Evolutionary conservation across 176 grass and related monocot species (phyloP).

Genomic region (Aegilops tauschii): DNA sequence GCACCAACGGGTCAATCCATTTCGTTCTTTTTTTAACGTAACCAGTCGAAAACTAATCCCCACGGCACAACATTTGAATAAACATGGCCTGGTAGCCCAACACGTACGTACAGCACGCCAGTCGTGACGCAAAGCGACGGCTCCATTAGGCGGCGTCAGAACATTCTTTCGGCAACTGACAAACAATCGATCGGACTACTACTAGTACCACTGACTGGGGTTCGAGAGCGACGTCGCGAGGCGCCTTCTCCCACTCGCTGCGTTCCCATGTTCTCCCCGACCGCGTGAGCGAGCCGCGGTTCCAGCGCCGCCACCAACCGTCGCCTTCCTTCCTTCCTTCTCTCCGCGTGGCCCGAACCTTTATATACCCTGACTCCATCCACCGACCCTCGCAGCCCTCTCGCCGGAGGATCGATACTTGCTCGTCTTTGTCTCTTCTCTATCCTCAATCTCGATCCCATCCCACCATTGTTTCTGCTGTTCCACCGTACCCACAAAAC

Average conservation of each 20-base stretch:
- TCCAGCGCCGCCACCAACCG: slow-evolving; percentile 12
- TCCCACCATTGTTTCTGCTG: not conserved
- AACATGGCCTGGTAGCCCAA: not conserved
- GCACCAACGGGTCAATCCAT: not conserved
- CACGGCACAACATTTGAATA: not conserved
- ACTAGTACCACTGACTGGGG: no score
- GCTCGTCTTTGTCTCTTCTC: not conserved
- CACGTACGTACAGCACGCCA: slow-evolving; percentile 20
- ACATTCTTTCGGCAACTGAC: not conserved
- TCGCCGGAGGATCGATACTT: not conserved
- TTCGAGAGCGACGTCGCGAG: no score
- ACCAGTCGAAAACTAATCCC: not conserved
- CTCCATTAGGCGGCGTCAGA: not conserved
- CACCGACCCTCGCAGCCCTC: not conserved
- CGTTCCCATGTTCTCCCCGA: not conserved
- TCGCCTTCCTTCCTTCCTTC: not conserved
- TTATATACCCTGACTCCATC: not conserved
- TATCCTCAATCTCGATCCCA: not conserved
- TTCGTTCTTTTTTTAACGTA: not conserved
- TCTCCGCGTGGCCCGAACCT: not conserved
- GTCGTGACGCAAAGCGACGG: not conserved
- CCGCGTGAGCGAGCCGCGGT: not conserved
- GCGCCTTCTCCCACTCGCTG: not conserved
- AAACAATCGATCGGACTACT: no score
- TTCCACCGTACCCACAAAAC: not conserved